Evolutionary conservation across 169 alveolate genomes (phyloP).

Genomic region (Eimeria sp.): DNA sequence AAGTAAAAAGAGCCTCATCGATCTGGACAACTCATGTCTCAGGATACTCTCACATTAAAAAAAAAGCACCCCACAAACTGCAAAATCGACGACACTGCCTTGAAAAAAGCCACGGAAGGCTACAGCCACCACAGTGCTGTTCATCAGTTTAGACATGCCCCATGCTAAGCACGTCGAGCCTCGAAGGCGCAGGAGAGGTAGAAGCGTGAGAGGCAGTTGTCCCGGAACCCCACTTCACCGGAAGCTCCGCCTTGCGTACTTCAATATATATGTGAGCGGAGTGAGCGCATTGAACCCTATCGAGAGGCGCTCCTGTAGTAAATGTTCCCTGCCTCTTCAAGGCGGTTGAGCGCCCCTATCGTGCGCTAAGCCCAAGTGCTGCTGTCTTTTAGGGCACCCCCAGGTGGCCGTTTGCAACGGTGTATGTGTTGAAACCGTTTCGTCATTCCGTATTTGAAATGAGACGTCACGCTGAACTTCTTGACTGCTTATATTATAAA

Average conservation of each 20-base stretch:
- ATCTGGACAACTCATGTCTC: background rate
- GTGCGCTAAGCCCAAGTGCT: background rate
- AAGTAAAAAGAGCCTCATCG: background rate
- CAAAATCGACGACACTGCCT: background rate
- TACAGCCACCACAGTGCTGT: background rate
- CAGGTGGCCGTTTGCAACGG: background rate
- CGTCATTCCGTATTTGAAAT: background rate
- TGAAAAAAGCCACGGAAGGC: background rate
- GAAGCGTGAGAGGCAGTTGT: background rate
- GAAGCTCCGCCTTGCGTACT: background rate
- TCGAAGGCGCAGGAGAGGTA: background rate
- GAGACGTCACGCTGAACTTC: background rate
- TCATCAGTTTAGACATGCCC: background rate
- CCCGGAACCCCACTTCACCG: background rate
- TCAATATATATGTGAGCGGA: no score
- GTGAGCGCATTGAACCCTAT: background rate
- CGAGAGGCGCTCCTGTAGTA: background rate
- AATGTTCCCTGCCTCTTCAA: background rate
- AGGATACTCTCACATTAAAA: background rate
- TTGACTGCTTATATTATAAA: background rate
- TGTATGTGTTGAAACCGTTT: background rate
- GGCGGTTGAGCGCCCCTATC: background rate
- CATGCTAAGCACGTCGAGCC: background rate
- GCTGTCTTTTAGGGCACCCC: background rate
- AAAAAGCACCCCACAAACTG: background rate